Conservation (phyloP, 305 asterid genomes). For the Fraxinus floribunda region DNA sequence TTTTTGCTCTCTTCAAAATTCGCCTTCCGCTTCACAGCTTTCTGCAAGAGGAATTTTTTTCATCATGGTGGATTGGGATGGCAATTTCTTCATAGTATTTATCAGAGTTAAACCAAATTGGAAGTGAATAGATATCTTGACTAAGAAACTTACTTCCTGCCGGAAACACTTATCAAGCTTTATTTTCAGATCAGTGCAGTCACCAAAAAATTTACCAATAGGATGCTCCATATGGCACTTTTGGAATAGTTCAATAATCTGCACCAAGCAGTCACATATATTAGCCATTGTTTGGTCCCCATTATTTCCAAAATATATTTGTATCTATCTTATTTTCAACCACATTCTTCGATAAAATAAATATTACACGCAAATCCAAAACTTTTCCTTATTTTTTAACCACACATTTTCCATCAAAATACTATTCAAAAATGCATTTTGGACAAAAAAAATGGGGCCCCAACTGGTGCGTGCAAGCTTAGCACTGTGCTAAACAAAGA, state of each 20-base stretch:
- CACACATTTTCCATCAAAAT: no score
- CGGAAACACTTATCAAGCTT: slow-evolving; percentile 84
- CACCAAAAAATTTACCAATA: slow-evolving; percentile 72
- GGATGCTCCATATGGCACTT: slow-evolving; percentile 87
- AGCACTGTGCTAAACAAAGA: neutral
- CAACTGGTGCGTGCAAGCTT: neutral
- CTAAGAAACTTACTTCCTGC: slow-evolving; percentile 57
- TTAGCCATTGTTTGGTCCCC: no score
- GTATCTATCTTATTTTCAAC: no score
- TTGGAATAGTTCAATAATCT: slow-evolving; percentile 82
- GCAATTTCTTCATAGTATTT: neutral
- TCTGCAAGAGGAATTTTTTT: slow-evolving; percentile 39
- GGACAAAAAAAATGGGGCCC: no score
- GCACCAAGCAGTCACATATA: slow-evolving; percentile 18
- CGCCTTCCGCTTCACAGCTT: slow-evolving; percentile 75
- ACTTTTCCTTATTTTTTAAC: no score
- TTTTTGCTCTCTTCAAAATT: slow-evolving; percentile 83
- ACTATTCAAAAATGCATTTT: no score
- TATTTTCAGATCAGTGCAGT: slow-evolving; percentile 78
- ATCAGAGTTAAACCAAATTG: neutral
- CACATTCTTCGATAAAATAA: no score
- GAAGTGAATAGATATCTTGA: neutral
- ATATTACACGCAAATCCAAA: no score
- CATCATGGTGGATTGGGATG: neutral
- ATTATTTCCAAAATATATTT: no score